Evolutionary conservation across 1,139 yeast species (phyloP).

Genomic region (Lodderomyces metapsilosis): DNA sequence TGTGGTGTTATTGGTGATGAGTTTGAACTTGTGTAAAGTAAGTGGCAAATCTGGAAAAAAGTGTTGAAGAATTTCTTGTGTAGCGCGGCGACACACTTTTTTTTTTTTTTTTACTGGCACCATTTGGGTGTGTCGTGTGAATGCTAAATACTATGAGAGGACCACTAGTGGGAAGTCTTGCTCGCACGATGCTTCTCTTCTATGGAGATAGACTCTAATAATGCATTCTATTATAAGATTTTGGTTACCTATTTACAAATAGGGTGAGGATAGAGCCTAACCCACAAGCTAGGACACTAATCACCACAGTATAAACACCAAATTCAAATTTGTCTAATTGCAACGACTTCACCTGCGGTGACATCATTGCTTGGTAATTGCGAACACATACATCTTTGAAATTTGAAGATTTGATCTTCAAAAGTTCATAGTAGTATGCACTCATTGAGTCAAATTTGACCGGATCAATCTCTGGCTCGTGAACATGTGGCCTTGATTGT

Average conservation of each 20-base stretch:
- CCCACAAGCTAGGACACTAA: slow-evolving; percentile 22
- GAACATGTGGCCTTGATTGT: neutral
- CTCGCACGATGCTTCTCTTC: too few species aligned
- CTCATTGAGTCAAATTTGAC: neutral
- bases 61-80: neutral
- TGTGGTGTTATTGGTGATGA: slow-evolving; percentile 14
- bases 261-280: slow-evolving; percentile 23
- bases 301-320: slow-evolving; percentile 19
- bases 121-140: neutral
- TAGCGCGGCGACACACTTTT: neutral
- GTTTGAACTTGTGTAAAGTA: neutral
- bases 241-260: slow-evolving; percentile 9
- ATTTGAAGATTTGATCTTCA: slow-evolving; percentile 18
- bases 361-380: slow-evolving; percentile 20
- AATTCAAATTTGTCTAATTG: slow-evolving; percentile 26
- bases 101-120: neutral
- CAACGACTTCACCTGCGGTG: slow-evolving; percentile 18
- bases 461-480: neutral
- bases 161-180: too few species aligned
- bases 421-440: slow-evolving; percentile 5
- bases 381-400: slow-evolving; percentile 14
- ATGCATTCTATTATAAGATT: too few species aligned
- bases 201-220: too few species aligned
- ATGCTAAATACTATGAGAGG: neutral
- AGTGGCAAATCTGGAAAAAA: slow-evolving; percentile 8